These are phyloP conservation scores for Rosa lucieae DNA, from an alignment of 306 rosid species.

Conservation along the genomic window DNA sequence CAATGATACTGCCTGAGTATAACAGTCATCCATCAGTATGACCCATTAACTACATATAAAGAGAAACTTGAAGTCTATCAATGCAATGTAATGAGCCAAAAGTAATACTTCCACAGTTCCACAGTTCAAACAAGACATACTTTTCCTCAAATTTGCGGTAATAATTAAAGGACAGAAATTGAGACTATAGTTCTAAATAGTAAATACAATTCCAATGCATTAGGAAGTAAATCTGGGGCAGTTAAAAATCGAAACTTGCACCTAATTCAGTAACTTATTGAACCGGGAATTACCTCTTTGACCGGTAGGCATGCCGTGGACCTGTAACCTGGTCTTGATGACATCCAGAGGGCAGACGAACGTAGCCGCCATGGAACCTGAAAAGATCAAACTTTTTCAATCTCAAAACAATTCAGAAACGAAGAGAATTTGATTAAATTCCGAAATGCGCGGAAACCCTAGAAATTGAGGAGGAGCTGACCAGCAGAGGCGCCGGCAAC, in stretches of 20 bases:
- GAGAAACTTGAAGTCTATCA: background rate
- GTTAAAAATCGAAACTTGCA: background rate
- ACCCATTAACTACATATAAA: background rate
- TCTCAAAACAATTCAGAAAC: background rate
- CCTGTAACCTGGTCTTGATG: conserved; percentile 96
- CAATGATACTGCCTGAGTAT: conserved; percentile 72
- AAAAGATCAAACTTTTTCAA: conserved; percentile 19
- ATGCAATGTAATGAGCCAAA: background rate
- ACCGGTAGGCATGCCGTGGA: conserved; percentile 78
- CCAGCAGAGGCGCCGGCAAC: conserved; percentile 94
- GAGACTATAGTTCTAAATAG: background rate
- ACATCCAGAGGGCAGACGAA: conserved; percentile 96
- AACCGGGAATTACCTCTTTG: conserved; percentile 56
- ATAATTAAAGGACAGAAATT: background rate
- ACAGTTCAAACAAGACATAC: background rate
- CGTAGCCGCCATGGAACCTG: conserved; percentile 94
- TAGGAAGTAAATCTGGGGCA: background rate
- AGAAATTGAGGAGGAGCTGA: conserved; percentile 30
- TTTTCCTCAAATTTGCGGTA: background rate
- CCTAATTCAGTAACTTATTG: background rate
- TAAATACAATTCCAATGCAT: background rate
- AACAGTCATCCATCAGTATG: background rate
- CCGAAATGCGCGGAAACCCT: conserved; percentile 26
- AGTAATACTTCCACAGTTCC: background rate
- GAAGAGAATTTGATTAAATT: background rate